A percentile compares a stretch with the other conserved stretches of the same genome.
These are phyloP conservation scores for Trypanosoma avium DNA, from an alignment of 208 protist species.

Conservation along the genomic window DNA sequence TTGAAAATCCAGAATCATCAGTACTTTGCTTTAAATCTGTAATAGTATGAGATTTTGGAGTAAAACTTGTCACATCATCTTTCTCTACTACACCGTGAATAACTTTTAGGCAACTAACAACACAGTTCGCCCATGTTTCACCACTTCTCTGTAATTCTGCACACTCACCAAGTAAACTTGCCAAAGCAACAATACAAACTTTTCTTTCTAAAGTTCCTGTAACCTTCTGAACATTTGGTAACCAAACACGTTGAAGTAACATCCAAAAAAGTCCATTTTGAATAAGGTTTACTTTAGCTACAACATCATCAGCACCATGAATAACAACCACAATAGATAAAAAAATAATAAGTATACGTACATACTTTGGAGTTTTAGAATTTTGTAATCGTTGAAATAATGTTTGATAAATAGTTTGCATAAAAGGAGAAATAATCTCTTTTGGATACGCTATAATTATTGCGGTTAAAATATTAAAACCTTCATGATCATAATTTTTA, in stretches of 20 bases:
- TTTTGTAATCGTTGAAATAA: conserved; percentile 70
- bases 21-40: conserved; percentile 37
- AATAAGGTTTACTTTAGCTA: conserved; percentile 59
- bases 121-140: conserved; percentile 57
- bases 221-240: conserved; percentile 85
- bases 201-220: conserved; percentile 81
- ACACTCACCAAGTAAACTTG: conserved; percentile 69
- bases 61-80: conserved; percentile 81
- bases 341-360: conserved; percentile 90
- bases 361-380: conserved; percentile 85
- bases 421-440: conserved; percentile 54
- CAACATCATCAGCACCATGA: conserved; percentile 59
- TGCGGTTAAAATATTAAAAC: conserved; percentile 80
- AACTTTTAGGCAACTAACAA: conserved; percentile 72
- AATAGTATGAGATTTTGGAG: conserved; percentile 36
- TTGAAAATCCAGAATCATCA: conserved; percentile 42
- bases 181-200: conserved; percentile 75
- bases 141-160: conserved; percentile 56
- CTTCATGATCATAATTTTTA: conserved; percentile 92
- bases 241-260: conserved; percentile 75
- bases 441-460: conserved; percentile 78
- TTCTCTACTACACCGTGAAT: conserved; percentile 66
- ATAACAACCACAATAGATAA: conserved; percentile 70
- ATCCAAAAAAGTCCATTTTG: conserved; percentile 80
- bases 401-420: conserved; percentile 60